Base-by-base conservation (phyloP, 768 basidiomycete genomes). In the Suillus variegatus region DNA sequence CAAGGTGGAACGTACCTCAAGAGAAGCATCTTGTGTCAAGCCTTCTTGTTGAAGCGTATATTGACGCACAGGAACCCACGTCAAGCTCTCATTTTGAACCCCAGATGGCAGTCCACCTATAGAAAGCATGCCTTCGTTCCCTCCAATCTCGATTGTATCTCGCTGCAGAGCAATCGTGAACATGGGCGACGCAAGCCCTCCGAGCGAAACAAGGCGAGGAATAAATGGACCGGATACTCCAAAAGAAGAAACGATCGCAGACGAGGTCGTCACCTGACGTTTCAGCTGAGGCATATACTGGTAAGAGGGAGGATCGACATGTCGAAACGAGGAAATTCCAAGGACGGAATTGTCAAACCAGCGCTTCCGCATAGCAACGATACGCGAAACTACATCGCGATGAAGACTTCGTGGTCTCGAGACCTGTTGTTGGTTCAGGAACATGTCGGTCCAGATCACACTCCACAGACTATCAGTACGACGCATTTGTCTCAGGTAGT, bases 121-220 rank as follows among this genome's bases (percentile, higher is more conserved):
- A 61, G 85, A 89, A 44, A 93, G 74, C 65, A 85, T 74, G 2
- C 91, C 91, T 16, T 81, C 76, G 64, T 91, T 90, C 1, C 89
- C 89, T 1, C 89, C 88, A n/a, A 90, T 77, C 46, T 89, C 83
- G 20, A 92, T 75, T 0, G 86, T 79, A 67, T 92, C 85, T 43
- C 92, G 86, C 70, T 94, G 92, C 13, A 94, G 78, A 0, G 87
- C 81, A 16, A 91, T 80, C 18, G 82, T 76, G 63, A 88, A 84
- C 78, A 86, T 79, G 0, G 88, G 86, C 22, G 72, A 69, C 10
- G 74, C 71, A 60, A 87, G 69, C 14, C 69, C 67, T 5, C 71
- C 72, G 12, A 74, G 74, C 9, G 81, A 72, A 8, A 82, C 80
- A 35, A 88, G 80, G 5, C 86, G 80, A 16, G 80, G 72, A 5